Base-by-base conservation (phyloP, 1,139 yeast genomes). In the Nakaseomyces nivariensis region DNA sequence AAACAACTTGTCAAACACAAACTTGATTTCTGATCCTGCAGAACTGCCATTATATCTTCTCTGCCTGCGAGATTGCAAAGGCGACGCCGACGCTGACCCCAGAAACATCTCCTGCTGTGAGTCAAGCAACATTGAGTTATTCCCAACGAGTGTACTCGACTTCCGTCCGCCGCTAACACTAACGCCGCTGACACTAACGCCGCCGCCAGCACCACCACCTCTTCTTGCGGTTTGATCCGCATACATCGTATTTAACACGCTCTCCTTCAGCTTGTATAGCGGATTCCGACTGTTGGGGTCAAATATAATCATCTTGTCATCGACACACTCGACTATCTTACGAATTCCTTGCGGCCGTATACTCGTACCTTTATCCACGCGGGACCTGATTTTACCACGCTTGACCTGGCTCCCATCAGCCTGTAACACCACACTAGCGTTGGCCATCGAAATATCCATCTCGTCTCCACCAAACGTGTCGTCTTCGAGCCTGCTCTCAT, bases 281-380 rank as follows among this genome's bases (percentile, higher is more conserved):
- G 94, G 88, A 59, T 80, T 82, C n/a, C 79, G 73, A 48, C 82
- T 86, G 2, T 88, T 54, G 0, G 97, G 97, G 66, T 89, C 96
- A 64, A 90, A 89, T 10, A 89, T 82, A 52, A 90, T 73, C 95
- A 89, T 88, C 55, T 81, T 73, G 58, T 87, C 95, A 69, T 89
- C 96, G 3, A 87, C 92, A 29, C 87, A 94, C 51, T 85, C 81
- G 26, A 90, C 76, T 37, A 89, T 78, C 58, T 82, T 84, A 46
- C 95, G 73, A 29, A 87, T 72, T 0, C 87, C 86, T 34, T 67
- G 67, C 2, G 82, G 82, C 10, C 42, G 68, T 62, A 49, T 27
- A 54, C 43, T 45, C 58, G 44, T 45, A 54, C 50, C 51, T 61
- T 58, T 24, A 31, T 38, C 31, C 7, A 45, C 57, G 56, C 41